Percentiles rank a stretch among this genome's conserved stretches.
Conservation (phyloP, 208 protist genomes). For the Vickermania ingenoplastis region DNA sequence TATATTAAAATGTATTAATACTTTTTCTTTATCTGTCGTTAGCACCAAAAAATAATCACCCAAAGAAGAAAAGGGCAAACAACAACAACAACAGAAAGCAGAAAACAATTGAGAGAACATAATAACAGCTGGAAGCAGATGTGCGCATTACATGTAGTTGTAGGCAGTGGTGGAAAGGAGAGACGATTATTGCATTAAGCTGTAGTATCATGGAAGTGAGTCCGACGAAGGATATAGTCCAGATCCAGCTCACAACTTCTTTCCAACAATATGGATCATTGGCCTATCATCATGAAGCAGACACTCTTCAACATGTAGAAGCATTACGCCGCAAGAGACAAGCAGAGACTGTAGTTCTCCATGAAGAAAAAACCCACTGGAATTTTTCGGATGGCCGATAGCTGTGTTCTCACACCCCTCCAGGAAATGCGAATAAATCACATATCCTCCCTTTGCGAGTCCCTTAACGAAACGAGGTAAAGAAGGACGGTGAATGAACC, state of each 20-base stretch:
- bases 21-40: background rate
- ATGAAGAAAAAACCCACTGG: slow-evolving; percentile 16
- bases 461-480: slow-evolving; percentile 11
- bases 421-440: slow-evolving; percentile 47
- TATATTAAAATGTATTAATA: too few species aligned
- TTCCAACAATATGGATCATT: slow-evolving; percentile 13
- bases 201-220: too few species aligned
- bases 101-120: too few species aligned
- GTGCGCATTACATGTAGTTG: too few species aligned
- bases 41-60: background rate
- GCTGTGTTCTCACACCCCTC: slow-evolving; percentile 29
- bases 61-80: slow-evolving; percentile 4
- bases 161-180: too few species aligned
- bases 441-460: slow-evolving; percentile 16
- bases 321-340: slow-evolving; percentile 5
- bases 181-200: too few species aligned
- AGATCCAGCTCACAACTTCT: slow-evolving; percentile 1
- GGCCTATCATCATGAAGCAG: slow-evolving; percentile 5
- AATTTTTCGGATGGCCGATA: slow-evolving; percentile 22
- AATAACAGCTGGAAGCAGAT: too few species aligned
- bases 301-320: slow-evolving; percentile 3
- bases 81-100: background rate
- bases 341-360: slow-evolving; percentile 27
- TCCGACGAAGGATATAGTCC: too few species aligned
- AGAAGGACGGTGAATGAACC: slow-evolving; percentile 31